phyloP scores from a whole-genome alignment of 2,329 filamentous ascomycete species.

The Endoconidiophora polonica region DNA sequence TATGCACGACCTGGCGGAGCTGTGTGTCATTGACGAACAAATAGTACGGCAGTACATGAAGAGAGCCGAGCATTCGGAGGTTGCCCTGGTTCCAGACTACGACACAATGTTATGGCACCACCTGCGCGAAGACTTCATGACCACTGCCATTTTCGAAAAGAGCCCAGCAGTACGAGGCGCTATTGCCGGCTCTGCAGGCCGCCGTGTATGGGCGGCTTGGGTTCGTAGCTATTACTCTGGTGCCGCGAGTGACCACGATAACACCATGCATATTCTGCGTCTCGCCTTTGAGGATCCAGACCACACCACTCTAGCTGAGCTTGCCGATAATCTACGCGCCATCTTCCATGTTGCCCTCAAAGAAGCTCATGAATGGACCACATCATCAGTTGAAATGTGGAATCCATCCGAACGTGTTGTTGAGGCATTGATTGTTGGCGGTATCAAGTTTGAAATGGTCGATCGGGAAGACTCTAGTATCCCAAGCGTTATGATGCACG shows the following conservation, averaged over 20 bases:
- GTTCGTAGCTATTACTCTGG: conserved; percentile 45
- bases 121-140: conserved; percentile 65
- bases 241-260: conserved; percentile 36
- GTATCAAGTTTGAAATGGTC: conserved; percentile 32
- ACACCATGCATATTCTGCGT: conserved; percentile 53
- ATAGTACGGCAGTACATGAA: conserved; percentile 39
- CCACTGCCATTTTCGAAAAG: conserved; percentile 37
- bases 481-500: conserved; percentile 54
- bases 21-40: conserved; percentile 48
- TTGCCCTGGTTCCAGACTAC: conserved; percentile 36
- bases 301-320: conserved; percentile 22
- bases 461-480: conserved; percentile 51
- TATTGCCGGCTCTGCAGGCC: conserved; percentile 32
- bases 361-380: conserved; percentile 56
- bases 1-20: conserved; percentile 39
- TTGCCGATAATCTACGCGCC: conserved; percentile 38
- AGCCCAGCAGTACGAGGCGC: conserved; percentile 52
- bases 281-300: conserved; percentile 46
- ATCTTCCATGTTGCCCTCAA: conserved; percentile 50
- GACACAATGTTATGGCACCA: conserved; percentile 62
- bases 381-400: conserved; percentile 63
- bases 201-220: conserved; percentile 57
- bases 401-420: conserved; percentile 48
- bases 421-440: conserved; percentile 27
- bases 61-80: conserved; percentile 25